phyloP scores from a whole-genome alignment of 2,329 filamentous ascomycete species.

The Bipolaris oryzae region DNA sequence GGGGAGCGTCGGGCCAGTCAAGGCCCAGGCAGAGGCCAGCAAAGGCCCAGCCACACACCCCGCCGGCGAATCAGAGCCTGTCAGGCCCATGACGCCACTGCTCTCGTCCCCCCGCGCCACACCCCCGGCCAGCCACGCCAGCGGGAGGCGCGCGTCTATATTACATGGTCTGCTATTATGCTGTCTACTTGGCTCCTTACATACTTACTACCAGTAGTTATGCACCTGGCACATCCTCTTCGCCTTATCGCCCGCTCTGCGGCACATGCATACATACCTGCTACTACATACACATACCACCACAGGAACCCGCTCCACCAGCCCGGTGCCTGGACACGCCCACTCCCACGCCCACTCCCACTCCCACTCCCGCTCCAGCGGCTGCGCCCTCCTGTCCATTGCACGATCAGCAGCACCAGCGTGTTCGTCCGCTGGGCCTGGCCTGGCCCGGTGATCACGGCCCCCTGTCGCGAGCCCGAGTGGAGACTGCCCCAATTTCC shows the following conservation, averaged over 20 bases:
- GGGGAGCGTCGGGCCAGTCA: conserved; percentile 12
- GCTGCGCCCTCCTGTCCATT: background rate
- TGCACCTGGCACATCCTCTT: too few relatives aligned
- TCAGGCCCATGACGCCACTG: background rate
- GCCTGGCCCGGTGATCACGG: conserved; percentile 15
- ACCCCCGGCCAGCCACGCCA: background rate
- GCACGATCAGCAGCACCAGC: conserved; percentile 9
- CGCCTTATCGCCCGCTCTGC: too few relatives aligned
- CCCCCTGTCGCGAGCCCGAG: background rate
- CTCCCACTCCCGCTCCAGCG: background rate
- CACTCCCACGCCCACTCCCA: background rate
- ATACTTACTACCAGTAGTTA: too few relatives aligned
- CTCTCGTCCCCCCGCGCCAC: background rate
- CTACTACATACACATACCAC: background rate
- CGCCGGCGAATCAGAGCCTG: conserved; percentile 12
- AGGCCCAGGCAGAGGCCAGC: conserved; percentile 27
- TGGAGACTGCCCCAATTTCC: conserved; percentile 12
- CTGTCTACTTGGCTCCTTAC: too few relatives aligned
- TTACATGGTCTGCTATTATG: too few relatives aligned
- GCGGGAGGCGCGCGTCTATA: background rate
- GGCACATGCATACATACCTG: too few relatives aligned
- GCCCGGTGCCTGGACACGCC: background rate
- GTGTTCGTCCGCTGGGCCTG: conserved; percentile 3
- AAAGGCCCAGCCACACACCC: background rate
- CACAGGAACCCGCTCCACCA: background rate